Percentiles rank a stretch among this genome's conserved stretches.
Evolutionary conservation across 371 early-diverging fungal species (phyloP).

Genomic region (Entomophthora muscae): DNA sequence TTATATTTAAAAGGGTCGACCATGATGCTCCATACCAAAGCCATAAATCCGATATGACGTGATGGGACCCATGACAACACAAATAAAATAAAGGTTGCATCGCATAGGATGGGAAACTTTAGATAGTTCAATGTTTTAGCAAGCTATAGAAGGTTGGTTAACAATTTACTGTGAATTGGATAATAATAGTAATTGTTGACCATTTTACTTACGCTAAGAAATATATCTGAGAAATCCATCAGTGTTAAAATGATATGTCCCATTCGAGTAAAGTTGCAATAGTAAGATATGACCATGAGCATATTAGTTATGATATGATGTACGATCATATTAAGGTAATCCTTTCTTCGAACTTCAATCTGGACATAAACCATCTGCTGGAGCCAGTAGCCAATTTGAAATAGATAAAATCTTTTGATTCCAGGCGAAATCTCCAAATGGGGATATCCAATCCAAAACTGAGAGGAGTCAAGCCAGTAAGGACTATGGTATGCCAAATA

Average conservation of each 20-base stretch:
- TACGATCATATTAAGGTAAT: conserved; percentile 52
- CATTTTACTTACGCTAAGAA: conserved; percentile 32
- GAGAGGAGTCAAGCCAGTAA: neutral
- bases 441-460: conserved; percentile 9
- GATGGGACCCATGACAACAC: conserved; percentile 59
- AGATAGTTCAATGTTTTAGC: conserved; percentile 64
- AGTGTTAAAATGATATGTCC: conserved; percentile 61
- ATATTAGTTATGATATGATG: conserved; percentile 65
- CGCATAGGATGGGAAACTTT: conserved; percentile 31
- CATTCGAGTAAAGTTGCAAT: conserved; percentile 51
- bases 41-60: conserved; percentile 41
- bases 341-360: conserved; percentile 61
- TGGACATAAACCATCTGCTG: conserved; percentile 50
- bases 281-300: conserved; percentile 46
- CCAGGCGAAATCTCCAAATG: neutral
- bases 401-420: conserved; percentile 53
- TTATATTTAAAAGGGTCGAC: conserved; percentile 26
- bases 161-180: neutral
- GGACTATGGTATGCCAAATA: neutral
- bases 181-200: neutral
- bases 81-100: conserved; percentile 54
- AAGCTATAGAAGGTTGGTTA: conserved; percentile 13
- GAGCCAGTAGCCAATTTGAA: conserved; percentile 62
- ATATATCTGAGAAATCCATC: conserved; percentile 71
- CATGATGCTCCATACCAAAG: conserved; percentile 32